Conservation (phyloP, 2,329 filamentous ascomycete genomes). For the Fusarium secorum region DNA sequence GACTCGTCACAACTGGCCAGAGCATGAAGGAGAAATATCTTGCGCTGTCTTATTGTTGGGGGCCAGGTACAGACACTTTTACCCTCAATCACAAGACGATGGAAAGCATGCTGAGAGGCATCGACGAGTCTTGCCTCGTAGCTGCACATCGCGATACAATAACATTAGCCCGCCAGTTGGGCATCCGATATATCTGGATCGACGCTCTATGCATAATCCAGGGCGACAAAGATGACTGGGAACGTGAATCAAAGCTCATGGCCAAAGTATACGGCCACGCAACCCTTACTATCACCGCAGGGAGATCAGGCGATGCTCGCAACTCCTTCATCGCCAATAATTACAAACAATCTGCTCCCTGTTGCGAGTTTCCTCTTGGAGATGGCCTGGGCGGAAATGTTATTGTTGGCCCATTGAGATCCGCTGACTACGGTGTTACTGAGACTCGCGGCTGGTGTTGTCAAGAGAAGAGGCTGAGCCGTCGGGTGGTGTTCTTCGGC, state of each 20-base stretch:
- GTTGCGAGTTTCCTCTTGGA: neutral
- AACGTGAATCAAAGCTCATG: neutral
- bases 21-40: neutral
- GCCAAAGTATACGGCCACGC: neutral
- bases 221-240: neutral
- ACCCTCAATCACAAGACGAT: constrained; percentile 1
- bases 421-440: neutral
- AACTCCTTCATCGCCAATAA: constrained; percentile 1
- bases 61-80: constrained; percentile 6
- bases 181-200: neutral
- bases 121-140: neutral
- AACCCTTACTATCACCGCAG: constrained; percentile 5
- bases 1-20: neutral
- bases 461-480: constrained; percentile 7
- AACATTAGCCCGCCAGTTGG: neutral
- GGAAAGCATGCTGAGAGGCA: neutral
- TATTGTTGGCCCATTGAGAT: neutral
- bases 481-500: constrained; percentile 1
- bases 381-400: neutral
- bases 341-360: neutral
- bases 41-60: constrained; percentile 13
- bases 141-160: neutral
- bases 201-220: constrained; percentile 1
- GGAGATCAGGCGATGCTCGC: constrained; percentile 10
- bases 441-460: constrained; percentile 20